Evolutionary conservation across 768 basidiomycete genomes (phyloP).

Genomic region (Tricholoma matsutake): DNA sequence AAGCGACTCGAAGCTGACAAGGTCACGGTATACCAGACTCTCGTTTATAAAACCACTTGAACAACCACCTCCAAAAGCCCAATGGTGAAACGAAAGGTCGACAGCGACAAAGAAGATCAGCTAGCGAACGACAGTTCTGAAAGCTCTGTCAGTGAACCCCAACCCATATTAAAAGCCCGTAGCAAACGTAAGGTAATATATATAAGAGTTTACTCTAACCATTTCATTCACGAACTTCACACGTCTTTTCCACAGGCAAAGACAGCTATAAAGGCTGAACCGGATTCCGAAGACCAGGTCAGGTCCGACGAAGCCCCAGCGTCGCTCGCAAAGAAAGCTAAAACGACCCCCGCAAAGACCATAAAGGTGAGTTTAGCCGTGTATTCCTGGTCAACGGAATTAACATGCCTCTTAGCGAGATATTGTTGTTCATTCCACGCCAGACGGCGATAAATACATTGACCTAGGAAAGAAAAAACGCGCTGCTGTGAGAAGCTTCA

Average conservation of each 20-base stretch:
- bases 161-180: conserved; percentile 1
- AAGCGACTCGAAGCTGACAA: no score
- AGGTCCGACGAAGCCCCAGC: conserved; percentile 6
- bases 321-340: conserved; percentile 35
- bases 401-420: conserved; percentile 10
- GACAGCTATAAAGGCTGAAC: conserved; percentile 5
- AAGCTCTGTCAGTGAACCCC: conserved; percentile 1
- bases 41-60: no score
- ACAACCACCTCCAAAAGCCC: no score
- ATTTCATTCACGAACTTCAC: not conserved
- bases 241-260: conserved; percentile 4
- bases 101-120: conserved; percentile 8
- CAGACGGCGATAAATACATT: conserved; percentile 52
- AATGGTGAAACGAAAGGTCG: conserved; percentile 29
- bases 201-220: not conserved
- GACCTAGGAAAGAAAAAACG: conserved; percentile 74
- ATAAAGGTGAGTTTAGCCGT: not conserved
- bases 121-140: conserved; percentile 5
- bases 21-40: no score
- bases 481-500: conserved; percentile 48
- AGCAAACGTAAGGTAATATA: not conserved
- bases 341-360: conserved; percentile 10
- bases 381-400: not conserved
- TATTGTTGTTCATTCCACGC: conserved; percentile 23
- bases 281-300: conserved; percentile 14